Evolutionary conservation across 345 rosid species (phyloP), one percentile per base, ranked within the genome.

Genomic region (Lagerstroemia speciosa): DNA sequence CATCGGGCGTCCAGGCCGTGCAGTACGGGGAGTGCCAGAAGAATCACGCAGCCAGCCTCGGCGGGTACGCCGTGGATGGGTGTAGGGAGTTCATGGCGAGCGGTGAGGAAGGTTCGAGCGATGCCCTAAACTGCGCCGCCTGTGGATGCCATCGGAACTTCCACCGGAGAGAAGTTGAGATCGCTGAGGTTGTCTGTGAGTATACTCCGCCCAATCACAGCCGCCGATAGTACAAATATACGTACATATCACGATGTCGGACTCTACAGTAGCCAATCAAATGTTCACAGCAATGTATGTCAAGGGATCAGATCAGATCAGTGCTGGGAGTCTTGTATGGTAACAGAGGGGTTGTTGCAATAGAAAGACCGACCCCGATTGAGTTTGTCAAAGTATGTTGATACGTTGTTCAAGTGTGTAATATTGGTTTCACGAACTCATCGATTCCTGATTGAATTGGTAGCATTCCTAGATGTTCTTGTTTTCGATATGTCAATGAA

Each of bases 111-210:
- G 76, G 76, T 31, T 58, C 75, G 0, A 30, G 30, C 29, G 69
- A 68, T 40, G 72, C 76, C 40, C 68, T 73, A 41, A 36, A 37
- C 40, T 73, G 76, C 22, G 76, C 76, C 8, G 76, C 76, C 41
- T 73, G 76, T 8, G 72, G 69, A 6, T 73, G 76, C 68, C 76
- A 73, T 72, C 41, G 76, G 38, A 73, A 73, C 43, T 73, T 73
- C 68, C 76, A 73, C 64, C 38, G 76, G 37, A 68, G 68, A 45
- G 76, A 68, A 41, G 68, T 73, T 15, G 72, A 72, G 75, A 72
- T 70, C 1, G 69, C 69, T 4, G 75, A 72, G 70, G 71, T 72
- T 27, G 75, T 72, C 34, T 67, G 70, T 72, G 75, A 72, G 75
- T 72, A 72, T 62, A 55, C 65, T 17, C 67, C 75, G 12, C 75